Evolutionary conservation across 78 protist species (phyloP), one percentile per base, ranked within the genome.

Genomic region (Protostelium mycophagum): DNA sequence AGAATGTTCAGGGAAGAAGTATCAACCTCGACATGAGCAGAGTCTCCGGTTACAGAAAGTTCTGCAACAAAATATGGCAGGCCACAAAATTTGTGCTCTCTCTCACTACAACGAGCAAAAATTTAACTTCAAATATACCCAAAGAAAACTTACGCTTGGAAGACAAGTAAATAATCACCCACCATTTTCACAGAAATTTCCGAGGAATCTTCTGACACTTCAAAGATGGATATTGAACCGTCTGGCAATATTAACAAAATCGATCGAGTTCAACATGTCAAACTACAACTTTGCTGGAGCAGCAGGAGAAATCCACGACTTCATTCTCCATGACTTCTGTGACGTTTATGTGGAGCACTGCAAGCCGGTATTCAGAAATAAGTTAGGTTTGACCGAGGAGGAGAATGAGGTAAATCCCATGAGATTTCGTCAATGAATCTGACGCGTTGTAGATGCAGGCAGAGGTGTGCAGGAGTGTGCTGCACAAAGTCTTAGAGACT

Each of bases 21-120:
- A 93, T 96, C 90, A 96, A 96, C 86, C 35, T 97, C 28, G 96
- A 97, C 85, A 38, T 94, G 38, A 83, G 91, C 63, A 91, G 92
- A 28, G 95, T 98, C 25, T 85, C 86, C 63, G 88, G 94, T 28
- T 83, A 88, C 39, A 87, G 98, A 85, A 89, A 93, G 34, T 97
- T 97, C 83, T 96, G 98, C 89, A 97, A 97, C 93, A 98, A 98
- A 93, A 34, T 98, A n/a, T 98, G 98, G 97, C 88, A 96, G 63
- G 96, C 96, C 23, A 28, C 95, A 5, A 91, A 91, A 63, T 95
- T 96, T 36, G 90, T 85, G 28, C 36, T 90, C 29, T 38, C 39
- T 85, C 36, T 1, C 23, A 28, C n/a, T 28, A 29, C 0, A 0
- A 1, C 63, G 36, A 39, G 36, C 28, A 16, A 89, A 85, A 38